Percentiles rank a stretch among this genome's conserved stretches.
phyloP scores from a whole-genome alignment of 75 land plant genomes.

The Adiantum capillusveneris region DNA sequence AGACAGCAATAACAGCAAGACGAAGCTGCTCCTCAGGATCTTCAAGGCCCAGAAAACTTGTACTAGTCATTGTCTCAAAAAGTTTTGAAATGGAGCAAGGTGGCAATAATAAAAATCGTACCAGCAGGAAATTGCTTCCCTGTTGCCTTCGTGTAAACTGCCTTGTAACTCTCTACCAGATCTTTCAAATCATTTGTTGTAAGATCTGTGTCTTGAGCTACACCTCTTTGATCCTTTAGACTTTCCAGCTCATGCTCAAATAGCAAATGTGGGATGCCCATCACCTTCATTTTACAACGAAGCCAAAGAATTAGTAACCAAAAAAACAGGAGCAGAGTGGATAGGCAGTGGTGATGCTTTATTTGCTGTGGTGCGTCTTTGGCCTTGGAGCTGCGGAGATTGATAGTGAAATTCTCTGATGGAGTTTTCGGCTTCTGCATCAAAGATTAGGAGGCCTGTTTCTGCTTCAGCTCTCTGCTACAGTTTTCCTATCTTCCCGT shows the following conservation, averaged over 20 bases:
- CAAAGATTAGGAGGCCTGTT: no score
- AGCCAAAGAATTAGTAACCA: no score
- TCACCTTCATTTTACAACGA: conserved; percentile 44
- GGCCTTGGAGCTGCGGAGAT: no score
- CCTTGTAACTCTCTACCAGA: conserved; percentile 75
- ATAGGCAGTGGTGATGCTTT: no score
- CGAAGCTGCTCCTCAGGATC: conserved; percentile 83
- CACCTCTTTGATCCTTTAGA: conserved; percentile 57
- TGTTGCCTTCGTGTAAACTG: conserved; percentile 64
- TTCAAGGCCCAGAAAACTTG: conserved; percentile 7
- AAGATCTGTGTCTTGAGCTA: conserved; percentile 67
- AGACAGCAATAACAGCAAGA: conserved; percentile 79
- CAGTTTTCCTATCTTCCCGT: no score
- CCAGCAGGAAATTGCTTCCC: conserved; percentile 90
- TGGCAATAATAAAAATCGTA: conserved; percentile 17
- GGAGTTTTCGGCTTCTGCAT: no score
- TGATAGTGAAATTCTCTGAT: no score
- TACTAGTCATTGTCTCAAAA: no score
- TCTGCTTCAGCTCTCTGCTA: no score
- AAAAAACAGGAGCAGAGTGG: no score
- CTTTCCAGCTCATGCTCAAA: conserved; percentile 84
- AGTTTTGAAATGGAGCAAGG: no score
- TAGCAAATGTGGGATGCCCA: conserved; percentile 78
- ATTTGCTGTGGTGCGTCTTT: no score
- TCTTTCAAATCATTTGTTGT: conserved; percentile 81